phyloP scores from a whole-genome alignment of 2,329 filamentous ascomycete species.

The Pseudohalonectria lignicola region DNA sequence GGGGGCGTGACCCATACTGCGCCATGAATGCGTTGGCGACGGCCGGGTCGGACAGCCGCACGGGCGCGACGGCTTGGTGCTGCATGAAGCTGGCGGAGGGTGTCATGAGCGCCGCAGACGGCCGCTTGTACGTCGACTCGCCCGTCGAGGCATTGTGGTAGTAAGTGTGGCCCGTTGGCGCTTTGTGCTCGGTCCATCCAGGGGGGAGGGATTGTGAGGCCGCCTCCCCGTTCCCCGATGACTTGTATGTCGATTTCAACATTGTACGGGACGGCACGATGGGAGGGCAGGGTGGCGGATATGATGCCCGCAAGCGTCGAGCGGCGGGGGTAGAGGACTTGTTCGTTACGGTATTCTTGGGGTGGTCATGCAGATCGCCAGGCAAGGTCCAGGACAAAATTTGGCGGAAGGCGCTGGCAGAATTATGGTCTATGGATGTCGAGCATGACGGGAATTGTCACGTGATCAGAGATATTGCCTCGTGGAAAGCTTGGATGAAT shows the following conservation, averaged over 20 bases:
- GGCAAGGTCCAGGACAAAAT: neutral
- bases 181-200: constrained; percentile 90
- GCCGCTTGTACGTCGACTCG: constrained; percentile 77
- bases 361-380: neutral
- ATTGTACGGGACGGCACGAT: constrained; percentile 28
- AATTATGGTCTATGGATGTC: neutral
- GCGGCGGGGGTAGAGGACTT: too few relatives aligned
- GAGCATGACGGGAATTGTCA: too few relatives aligned
- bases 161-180: constrained; percentile 76
- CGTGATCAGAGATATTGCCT: too few relatives aligned
- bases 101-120: constrained; percentile 33
- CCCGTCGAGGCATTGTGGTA: constrained; percentile 79
- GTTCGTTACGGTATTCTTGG: neutral
- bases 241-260: constrained; percentile 69
- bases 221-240: constrained; percentile 29
- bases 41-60: constrained; percentile 39
- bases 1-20: constrained; percentile 30
- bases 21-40: constrained; percentile 52
- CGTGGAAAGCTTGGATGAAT: too few relatives aligned
- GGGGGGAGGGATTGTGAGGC: constrained; percentile 52
- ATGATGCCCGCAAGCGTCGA: too few relatives aligned
- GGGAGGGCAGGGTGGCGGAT: too few relatives aligned
- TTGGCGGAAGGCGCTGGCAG: neutral
- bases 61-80: constrained; percentile 9
- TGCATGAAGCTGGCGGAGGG: too few relatives aligned